Conservation (phyloP, 768 basidiomycete species). For the Gloeophyllum trabeum region DNA sequence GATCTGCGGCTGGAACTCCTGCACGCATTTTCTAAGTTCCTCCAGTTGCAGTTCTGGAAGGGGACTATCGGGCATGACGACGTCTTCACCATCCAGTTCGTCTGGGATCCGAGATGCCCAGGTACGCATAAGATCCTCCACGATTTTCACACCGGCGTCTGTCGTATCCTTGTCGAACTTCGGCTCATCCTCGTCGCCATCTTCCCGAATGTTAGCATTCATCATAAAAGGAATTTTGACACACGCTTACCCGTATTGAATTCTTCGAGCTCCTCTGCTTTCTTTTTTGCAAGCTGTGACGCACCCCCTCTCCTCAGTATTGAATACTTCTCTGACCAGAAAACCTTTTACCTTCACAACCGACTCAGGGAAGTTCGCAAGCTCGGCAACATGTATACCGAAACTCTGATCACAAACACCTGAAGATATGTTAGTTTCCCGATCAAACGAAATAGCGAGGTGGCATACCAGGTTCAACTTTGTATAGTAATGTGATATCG, state of each 20-base stretch:
- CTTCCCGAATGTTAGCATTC: constrained; percentile 15
- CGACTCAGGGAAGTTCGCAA: constrained; percentile 96
- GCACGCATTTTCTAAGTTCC: constrained; percentile 48
- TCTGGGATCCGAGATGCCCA: constrained; percentile 38
- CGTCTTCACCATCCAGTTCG: constrained; percentile 27
- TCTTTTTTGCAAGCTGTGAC: constrained; percentile 73
- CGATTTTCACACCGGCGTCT: constrained; percentile 70
- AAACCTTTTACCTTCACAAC: constrained; percentile 60
- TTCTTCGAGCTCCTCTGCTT: constrained; percentile 87
- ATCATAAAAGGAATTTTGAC: neutral
- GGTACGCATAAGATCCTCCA: constrained; percentile 63
- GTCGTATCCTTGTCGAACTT: constrained; percentile 47
- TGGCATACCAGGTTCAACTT: constrained; percentile 62
- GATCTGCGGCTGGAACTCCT: constrained; percentile 54
- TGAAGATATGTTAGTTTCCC: constrained; percentile 13
- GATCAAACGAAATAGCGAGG: neutral
- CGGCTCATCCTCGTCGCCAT: constrained; percentile 21
- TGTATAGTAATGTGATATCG: constrained; percentile 76
- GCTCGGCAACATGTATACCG: constrained; percentile 93
- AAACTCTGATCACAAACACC: constrained; percentile 96
- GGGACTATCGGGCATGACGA: constrained; percentile 38
- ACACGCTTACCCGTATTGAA: constrained; percentile 43
- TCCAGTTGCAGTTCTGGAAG: constrained; percentile 24
- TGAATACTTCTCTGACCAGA: neutral
- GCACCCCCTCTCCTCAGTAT: neutral